Evolutionary conservation across 805 yeast species (phyloP).

Genomic region (Candida maltosa): DNA sequence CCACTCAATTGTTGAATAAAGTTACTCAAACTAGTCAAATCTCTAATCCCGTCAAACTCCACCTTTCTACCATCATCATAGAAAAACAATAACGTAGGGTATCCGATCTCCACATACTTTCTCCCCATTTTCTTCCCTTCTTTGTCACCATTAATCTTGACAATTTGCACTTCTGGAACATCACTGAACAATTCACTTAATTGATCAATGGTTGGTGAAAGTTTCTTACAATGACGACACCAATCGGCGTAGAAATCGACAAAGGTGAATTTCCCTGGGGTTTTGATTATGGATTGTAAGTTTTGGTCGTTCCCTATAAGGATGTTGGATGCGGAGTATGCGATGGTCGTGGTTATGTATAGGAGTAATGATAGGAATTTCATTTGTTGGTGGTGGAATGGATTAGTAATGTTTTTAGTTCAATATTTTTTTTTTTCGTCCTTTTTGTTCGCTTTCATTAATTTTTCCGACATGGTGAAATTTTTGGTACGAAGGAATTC

Average conservation of each 20-base stretch:
- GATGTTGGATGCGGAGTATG: slow-evolving; percentile 16
- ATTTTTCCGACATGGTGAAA: too few relatives aligned
- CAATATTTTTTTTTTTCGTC: too few relatives aligned
- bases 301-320: slow-evolving; percentile 45
- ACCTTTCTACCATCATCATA: slow-evolving; percentile 40
- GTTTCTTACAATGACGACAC: slow-evolving; percentile 66
- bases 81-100: slow-evolving; percentile 62
- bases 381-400: too few relatives aligned
- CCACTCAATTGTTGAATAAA: slow-evolving; percentile 45
- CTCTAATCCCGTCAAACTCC: slow-evolving; percentile 56
- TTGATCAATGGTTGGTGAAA: slow-evolving; percentile 48
- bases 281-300: slow-evolving; percentile 54
- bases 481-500: too few relatives aligned
- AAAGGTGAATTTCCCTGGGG: slow-evolving; percentile 47
- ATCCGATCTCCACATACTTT: slow-evolving; percentile 55
- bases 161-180: slow-evolving; percentile 40
- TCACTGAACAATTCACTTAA: slow-evolving; percentile 28
- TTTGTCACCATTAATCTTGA: slow-evolving; percentile 58
- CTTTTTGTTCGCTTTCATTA: too few relatives aligned
- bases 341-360: slow-evolving; percentile 1
- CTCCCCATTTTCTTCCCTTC: slow-evolving; percentile 47
- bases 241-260: slow-evolving; percentile 62
- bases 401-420: too few relatives aligned
- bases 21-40: slow-evolving; percentile 45
- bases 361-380: too few relatives aligned